These are phyloP conservation scores for Setaria italica DNA, from an alignment of 202 grass and related monocot genomes.

Conservation along the genomic window DNA sequence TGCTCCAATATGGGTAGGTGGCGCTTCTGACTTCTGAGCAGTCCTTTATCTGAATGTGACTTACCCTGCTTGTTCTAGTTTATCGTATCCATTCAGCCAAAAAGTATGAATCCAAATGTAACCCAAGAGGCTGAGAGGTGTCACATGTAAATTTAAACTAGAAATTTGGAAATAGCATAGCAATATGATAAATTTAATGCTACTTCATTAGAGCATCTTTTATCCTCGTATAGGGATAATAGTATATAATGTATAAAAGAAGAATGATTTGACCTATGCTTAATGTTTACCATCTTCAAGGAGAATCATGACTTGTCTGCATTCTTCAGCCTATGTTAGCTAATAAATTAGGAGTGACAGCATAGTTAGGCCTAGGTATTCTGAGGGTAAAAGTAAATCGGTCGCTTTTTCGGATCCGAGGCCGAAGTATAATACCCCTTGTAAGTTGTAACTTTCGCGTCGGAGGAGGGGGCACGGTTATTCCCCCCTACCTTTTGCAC, in stretches of 20 bases:
- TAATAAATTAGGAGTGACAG: conserved; percentile 26
- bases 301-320: conserved; percentile 20
- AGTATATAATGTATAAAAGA: not conserved
- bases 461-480: conserved; percentile 26
- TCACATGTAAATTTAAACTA: conserved; percentile 2
- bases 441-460: conserved; percentile 30
- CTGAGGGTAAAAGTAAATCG: conserved; percentile 24
- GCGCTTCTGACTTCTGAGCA: not conserved
- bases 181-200: not conserved
- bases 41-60: not conserved
- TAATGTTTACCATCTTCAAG: conserved; percentile 16
- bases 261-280: conserved; percentile 1
- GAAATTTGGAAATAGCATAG: not conserved
- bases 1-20: not conserved
- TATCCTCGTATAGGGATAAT: not conserved
- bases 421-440: not conserved
- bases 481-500: conserved; percentile 34
- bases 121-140: not conserved
- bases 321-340: conserved; percentile 8
- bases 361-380: not conserved
- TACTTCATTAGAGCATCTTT: not conserved
- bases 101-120: conserved; percentile 8
- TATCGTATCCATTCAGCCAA: not conserved
- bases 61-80: not conserved
- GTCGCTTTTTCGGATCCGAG: conserved; percentile 22